Base-by-base conservation (phyloP, 2,329 filamentous ascomycete species). In the Trichophyton rubrum region DNA sequence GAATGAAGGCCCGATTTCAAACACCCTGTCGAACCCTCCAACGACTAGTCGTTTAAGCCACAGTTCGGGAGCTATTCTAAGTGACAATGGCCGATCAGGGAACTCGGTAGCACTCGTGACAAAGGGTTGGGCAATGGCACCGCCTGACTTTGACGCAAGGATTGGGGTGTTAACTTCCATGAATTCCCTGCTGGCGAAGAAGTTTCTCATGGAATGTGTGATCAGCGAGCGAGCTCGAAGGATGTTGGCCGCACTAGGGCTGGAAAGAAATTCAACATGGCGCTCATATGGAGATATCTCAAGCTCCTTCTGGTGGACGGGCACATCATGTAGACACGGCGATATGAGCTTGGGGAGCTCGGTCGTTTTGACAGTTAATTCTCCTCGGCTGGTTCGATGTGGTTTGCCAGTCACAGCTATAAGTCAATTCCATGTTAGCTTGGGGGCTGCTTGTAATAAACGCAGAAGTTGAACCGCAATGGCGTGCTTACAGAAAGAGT, bases 41-140 rank as follows among this genome's bases (percentile, higher is more conserved):
- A 97, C 82, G 0, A 97, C 84, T 53, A 99, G 79, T 7, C 93
- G 83, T 77, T 99, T 99, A 47, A 99, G 82, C 86, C 90, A 97
- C 40, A 99, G 78, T 74, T 99, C 93, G 0, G 93, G 93, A 2
- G 93, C 93, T 67, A 99, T 92, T 56, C 93, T 83, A 38, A 99
- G 79, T 22, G 88, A 83, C 40, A 99, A 77, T 59, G 84, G 79
- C 62, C 83, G 85, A 45, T 86, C 81, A 2, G 84, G 79, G 62
- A 95, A 86, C 69, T 91, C 89, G 0, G 87, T 89, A 7, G 90
- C 86, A 51, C 79, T 76, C 0, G 91, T 97, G 65, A 85, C 79
- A 71, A 99, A 99, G 0, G 93, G 89, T 56, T 89, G 85, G 1
- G 93, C 93, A 43, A 86, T 81, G 3, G 93, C 93, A 45, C 93